A percentile compares a stretch with the other conserved stretches of the same genome.
Conservation (phyloP, 192 early-diverging fungal species). For the Coemansia erecta region DNA sequence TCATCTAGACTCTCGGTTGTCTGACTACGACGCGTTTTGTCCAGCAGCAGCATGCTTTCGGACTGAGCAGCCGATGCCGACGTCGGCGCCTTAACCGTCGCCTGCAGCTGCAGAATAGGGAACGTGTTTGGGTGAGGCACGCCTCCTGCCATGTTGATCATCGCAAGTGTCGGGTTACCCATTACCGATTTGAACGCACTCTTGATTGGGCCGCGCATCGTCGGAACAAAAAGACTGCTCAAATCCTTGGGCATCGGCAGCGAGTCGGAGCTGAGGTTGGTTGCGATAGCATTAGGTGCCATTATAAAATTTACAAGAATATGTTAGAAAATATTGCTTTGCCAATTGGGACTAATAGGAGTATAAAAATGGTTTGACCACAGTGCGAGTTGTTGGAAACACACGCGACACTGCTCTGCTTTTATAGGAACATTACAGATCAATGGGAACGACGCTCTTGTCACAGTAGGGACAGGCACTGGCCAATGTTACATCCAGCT, state of each 20-base stretch:
- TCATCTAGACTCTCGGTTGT: conserved; percentile 37
- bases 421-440: too few species aligned
- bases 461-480: too few species aligned
- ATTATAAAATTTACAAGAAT: background rate
- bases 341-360: too few species aligned
- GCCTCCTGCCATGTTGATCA: conserved; percentile 72
- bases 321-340: background rate
- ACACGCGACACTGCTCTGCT: too few species aligned
- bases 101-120: conserved; percentile 59
- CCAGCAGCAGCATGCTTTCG: conserved; percentile 32
- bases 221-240: conserved; percentile 35
- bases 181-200: conserved; percentile 52
- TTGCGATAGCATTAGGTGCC: background rate
- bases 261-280: background rate
- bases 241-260: conserved; percentile 39
- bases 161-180: conserved; percentile 44
- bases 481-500: too few species aligned
- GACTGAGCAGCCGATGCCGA: conserved; percentile 11
- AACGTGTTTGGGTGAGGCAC: conserved; percentile 64
- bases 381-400: background rate
- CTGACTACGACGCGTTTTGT: conserved; percentile 12
- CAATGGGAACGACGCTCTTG: too few species aligned
- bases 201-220: conserved; percentile 35
- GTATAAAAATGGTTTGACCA: background rate
- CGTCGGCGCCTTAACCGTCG: conserved; percentile 42